phyloP scores from a whole-genome alignment of 805 yeast species.

The Wickerhamiella azymoides region DNA sequence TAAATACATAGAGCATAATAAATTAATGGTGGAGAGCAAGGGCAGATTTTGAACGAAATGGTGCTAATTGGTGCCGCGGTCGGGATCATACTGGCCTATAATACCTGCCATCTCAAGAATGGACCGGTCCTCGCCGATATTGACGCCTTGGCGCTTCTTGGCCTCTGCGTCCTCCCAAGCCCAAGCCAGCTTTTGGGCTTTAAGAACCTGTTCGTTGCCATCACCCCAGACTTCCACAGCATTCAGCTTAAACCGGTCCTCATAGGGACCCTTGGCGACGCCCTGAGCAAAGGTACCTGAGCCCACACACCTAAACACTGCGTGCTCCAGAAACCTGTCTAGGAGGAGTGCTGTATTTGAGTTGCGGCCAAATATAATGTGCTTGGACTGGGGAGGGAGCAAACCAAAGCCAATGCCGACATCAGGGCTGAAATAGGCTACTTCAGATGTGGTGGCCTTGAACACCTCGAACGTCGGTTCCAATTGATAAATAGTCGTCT shows the following conservation, averaged over 20 bases:
- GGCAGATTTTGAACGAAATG: too few relatives aligned
- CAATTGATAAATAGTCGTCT: conserved; percentile 48
- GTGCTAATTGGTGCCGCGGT: conserved; percentile 1
- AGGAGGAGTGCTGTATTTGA: conserved; percentile 72
- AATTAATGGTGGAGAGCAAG: too few relatives aligned
- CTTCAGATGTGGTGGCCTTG: neutral
- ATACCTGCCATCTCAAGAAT: conserved; percentile 71
- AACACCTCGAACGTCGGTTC: conserved; percentile 44
- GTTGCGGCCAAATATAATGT: conserved; percentile 16
- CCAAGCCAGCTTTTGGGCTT: conserved; percentile 65
- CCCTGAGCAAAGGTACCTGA: conserved; percentile 33
- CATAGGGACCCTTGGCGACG: conserved; percentile 33
- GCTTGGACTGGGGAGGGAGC: conserved; percentile 34
- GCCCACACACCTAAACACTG: conserved; percentile 57
- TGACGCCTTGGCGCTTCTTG: conserved; percentile 56
- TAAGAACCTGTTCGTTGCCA: conserved; percentile 65
- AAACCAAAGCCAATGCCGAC: conserved; percentile 70
- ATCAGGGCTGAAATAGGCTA: conserved; percentile 28
- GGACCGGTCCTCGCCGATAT: conserved; percentile 65
- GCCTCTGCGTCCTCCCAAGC: conserved; percentile 90
- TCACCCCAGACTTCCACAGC: conserved; percentile 88
- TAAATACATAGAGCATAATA: conserved; percentile 16
- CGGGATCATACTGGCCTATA: conserved; percentile 30
- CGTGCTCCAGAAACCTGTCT: conserved; percentile 69
- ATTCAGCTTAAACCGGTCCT: conserved; percentile 54